Conservation (phyloP, 148 eudicot species). For the Polygonum maritimum region DNA sequence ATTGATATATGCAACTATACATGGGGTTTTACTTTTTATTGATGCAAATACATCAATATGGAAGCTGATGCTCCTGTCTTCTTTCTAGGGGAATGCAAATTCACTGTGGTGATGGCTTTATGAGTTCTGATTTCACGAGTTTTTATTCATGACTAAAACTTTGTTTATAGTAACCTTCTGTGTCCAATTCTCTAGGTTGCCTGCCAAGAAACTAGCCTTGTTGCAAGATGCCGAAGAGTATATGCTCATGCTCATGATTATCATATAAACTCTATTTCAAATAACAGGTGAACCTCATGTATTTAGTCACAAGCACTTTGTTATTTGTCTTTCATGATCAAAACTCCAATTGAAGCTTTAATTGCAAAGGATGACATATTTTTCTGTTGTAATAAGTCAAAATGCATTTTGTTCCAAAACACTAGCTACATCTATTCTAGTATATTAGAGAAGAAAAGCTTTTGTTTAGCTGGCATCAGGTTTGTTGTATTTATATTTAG, state of each 20-base stretch:
- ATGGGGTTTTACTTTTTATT: background rate
- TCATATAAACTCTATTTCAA: constrained; percentile 76
- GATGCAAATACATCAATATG: background rate
- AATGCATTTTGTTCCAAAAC: background rate
- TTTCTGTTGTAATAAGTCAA: background rate
- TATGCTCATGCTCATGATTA: constrained; percentile 92
- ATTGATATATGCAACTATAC: background rate
- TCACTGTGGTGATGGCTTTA: background rate
- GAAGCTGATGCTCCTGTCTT: background rate
- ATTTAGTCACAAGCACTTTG: background rate
- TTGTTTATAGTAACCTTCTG: background rate
- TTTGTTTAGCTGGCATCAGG: background rate
- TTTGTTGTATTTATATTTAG: background rate
- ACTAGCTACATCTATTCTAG: background rate
- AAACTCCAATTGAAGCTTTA: background rate
- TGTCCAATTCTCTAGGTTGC: constrained; percentile 33
- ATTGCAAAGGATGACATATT: background rate
- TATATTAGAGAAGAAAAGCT: background rate
- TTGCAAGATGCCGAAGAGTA: constrained; percentile 68
- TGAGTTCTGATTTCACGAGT: background rate
- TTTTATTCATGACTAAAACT: background rate
- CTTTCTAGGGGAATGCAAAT: background rate
- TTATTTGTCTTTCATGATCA: background rate
- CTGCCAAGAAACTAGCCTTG: constrained; percentile 58
- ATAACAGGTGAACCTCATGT: constrained; percentile 42